Evolutionary conservation across 345 rosid genomes (phyloP).

Genomic region (Passiflora organensis): DNA sequence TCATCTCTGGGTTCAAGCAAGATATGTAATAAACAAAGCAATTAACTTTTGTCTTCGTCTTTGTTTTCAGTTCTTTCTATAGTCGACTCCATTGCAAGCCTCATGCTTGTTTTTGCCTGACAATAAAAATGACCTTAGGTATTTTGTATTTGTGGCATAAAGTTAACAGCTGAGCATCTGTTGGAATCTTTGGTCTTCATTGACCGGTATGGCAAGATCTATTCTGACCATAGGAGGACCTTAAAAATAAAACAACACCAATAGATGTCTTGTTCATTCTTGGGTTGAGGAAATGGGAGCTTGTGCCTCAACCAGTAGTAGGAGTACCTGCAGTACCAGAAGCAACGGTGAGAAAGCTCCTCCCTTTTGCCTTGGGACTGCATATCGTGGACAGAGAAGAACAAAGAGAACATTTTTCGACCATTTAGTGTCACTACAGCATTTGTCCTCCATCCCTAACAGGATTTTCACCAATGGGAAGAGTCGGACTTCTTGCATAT

Average conservation of each 20-base stretch:
- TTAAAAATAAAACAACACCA: slow-evolving; percentile 12
- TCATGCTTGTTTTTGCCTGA: slow-evolving; percentile 54
- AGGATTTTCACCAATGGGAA: slow-evolving; percentile 75
- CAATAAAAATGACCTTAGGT: slow-evolving; percentile 30
- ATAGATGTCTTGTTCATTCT: slow-evolving; percentile 26
- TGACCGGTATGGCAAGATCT: slow-evolving; percentile 43
- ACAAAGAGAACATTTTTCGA: slow-evolving; percentile 70
- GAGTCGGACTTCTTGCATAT: slow-evolving; percentile 79
- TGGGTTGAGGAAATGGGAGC: slow-evolving; percentile 70
- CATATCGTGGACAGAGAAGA: slow-evolving; percentile 63
- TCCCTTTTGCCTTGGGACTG: slow-evolving; percentile 49
- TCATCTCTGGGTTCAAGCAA: slow-evolving; percentile 29
- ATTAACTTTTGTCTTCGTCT: too few species aligned
- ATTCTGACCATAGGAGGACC: slow-evolving; percentile 27
- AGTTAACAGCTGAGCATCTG: slow-evolving; percentile 26
- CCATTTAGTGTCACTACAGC: slow-evolving; percentile 48
- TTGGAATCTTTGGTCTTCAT: slow-evolving; percentile 38
- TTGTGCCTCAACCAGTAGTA: slow-evolving; percentile 85
- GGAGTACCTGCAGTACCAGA: slow-evolving; percentile 67
- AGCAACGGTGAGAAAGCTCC: slow-evolving; percentile 63
- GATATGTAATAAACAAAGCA: too few species aligned
- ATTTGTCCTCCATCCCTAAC: slow-evolving; percentile 67
- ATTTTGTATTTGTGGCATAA: slow-evolving; percentile 29
- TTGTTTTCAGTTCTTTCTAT: slow-evolving; percentile 45
- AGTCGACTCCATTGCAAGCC: slow-evolving; percentile 22